Evolutionary conservation across 768 basidiomycete species (phyloP), one percentile per base, ranked within the genome.

Genomic region (Clavulina sp.): DNA sequence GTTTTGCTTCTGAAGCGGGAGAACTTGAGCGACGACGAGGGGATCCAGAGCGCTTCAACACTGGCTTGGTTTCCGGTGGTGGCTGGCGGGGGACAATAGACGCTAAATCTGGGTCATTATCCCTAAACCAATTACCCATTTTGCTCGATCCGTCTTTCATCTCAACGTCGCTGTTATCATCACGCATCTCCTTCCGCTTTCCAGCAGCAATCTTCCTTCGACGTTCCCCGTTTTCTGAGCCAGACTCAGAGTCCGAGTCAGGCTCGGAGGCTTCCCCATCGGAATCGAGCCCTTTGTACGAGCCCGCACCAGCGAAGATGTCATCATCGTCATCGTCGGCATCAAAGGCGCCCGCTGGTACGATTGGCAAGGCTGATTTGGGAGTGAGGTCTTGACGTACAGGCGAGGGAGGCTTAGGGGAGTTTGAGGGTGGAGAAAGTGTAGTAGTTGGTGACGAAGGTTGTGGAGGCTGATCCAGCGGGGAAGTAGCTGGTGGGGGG

Each of bases 251-350:
- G n/a, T n/a, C n/a, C n/a, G n/a, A n/a, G n/a, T n/a, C n/a, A n/a
- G n/a, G n/a, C n/a, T n/a, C n/a, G n/a, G n/a, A n/a, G n/a, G n/a
- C 60, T 5, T 60, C 60, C 13, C 73, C 77, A 19, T 76, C 73
- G 47, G 75, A 75, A 43, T 76, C 73, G 4, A 83, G 61, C 1
- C 84, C 84, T 49, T 81, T 73, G 60, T 92, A 95, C 47, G 86
- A 85, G 5, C 81, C 88, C 3, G 77, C 84, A 50, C 69, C 89
- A 1, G 77, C 83, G 62, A 95, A 95, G 40, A 95, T 92, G 60
- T 93, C 84, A 38, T 86, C 74, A 49, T 59, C 60, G 19, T 53
- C 52, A 33, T 23, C 13, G 28, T 77, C 77, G n/a, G n/a, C n/a
- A n/a, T n/a, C n/a, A n/a, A n/a, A n/a, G n/a, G n/a, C n/a, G n/a